These are phyloP conservation scores for Nemania serpens DNA, from an alignment of 2,329 filamentous ascomycete genomes.

Conservation along the genomic window DNA sequence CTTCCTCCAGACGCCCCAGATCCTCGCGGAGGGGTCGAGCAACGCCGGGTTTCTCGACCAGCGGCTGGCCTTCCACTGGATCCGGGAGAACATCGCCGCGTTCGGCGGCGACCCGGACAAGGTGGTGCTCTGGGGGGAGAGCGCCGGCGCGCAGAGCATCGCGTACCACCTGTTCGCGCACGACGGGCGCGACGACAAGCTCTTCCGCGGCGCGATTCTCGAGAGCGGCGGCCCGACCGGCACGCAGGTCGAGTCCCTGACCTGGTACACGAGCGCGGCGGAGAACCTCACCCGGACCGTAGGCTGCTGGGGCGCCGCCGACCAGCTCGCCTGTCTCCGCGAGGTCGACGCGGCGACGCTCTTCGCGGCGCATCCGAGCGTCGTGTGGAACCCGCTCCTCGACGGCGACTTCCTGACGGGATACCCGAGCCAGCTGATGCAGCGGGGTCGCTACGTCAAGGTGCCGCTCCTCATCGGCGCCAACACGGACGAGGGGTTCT, in stretches of 20 bases:
- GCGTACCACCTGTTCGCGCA: slow-evolving; percentile 59
- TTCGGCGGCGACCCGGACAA: slow-evolving; percentile 55
- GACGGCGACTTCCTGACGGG: slow-evolving; percentile 54
- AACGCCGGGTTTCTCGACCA: slow-evolving; percentile 58
- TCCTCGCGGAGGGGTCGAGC: slow-evolving; percentile 49
- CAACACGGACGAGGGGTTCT: slow-evolving; percentile 55
- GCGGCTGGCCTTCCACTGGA: slow-evolving; percentile 54
- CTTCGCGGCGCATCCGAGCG: slow-evolving; percentile 43
- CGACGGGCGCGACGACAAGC: slow-evolving; percentile 57
- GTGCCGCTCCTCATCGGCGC: slow-evolving; percentile 53
- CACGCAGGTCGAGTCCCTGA: slow-evolving; percentile 39
- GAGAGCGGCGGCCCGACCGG: slow-evolving; percentile 53
- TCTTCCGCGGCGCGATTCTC: slow-evolving; percentile 59
- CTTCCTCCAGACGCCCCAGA: slow-evolving; percentile 53
- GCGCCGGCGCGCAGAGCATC: slow-evolving; percentile 48
- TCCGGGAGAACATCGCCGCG: slow-evolving; percentile 57
- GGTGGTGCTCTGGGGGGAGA: slow-evolving; percentile 56
- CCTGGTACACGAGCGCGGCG: slow-evolving; percentile 43
- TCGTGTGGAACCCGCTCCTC: slow-evolving; percentile 50
- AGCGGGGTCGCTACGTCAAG: slow-evolving; percentile 47
- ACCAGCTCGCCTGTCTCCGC: slow-evolving; percentile 47
- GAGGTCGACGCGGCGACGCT: slow-evolving; percentile 40
- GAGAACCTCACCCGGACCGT: slow-evolving; percentile 44
- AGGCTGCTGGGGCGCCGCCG: slow-evolving; percentile 42
- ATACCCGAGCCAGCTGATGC: slow-evolving; percentile 52